phyloP scores from a whole-genome alignment of 2,329 filamentous ascomycete species.

The Diaporthe caulivora region DNA sequence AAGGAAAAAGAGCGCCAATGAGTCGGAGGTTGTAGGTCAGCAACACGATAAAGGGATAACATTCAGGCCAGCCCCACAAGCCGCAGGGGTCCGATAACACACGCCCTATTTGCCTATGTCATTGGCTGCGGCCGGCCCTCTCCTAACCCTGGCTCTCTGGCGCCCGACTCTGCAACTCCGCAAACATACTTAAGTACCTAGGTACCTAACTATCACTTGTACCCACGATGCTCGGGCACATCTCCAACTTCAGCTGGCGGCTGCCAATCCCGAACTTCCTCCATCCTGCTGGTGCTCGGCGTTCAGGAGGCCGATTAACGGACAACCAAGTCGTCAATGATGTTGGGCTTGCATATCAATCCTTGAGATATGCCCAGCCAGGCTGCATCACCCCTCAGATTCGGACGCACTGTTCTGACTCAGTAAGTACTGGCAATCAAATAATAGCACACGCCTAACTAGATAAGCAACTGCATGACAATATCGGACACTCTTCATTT shows the following conservation, averaged over 20 bases:
- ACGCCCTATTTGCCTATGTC: background rate
- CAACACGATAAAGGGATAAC: constrained; percentile 1
- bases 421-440: too few relatives aligned
- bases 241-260: background rate
- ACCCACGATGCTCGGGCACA: background rate
- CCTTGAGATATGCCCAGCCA: background rate
- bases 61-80: background rate
- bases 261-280: constrained; percentile 15
- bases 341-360: background rate
- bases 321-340: background rate
- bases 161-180: background rate
- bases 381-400: background rate
- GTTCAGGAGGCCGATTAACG: background rate
- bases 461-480: too few relatives aligned
- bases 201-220: background rate
- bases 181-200: background rate
- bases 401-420: background rate
- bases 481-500: too few relatives aligned
- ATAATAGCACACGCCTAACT: too few relatives aligned
- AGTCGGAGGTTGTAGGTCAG: background rate
- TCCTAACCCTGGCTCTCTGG: background rate
- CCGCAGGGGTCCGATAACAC: constrained; percentile 24
- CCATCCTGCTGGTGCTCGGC: background rate
- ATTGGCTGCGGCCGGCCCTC: background rate
- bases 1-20: background rate